Evolutionary conservation across 192 early-diverging fungal species (phyloP).

Genomic region (Coemansia sp.): DNA sequence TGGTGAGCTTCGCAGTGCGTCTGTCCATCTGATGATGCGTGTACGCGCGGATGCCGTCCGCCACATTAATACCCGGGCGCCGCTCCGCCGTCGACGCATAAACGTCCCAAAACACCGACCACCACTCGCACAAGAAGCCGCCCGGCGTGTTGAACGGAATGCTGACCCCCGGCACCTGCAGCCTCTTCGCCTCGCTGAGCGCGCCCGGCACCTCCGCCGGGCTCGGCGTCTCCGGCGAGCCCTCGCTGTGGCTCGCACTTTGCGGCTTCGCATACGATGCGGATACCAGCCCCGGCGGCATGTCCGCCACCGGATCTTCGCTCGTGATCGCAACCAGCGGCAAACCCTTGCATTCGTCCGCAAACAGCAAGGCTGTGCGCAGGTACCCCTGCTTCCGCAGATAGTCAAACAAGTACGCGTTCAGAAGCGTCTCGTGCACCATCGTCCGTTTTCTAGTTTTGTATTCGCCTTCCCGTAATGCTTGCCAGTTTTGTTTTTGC

Average conservation of each 20-base stretch:
- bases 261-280: not conserved
- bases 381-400: constrained; percentile 34
- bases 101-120: constrained; percentile 37
- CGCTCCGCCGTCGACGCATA: constrained; percentile 29
- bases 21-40: constrained; percentile 22
- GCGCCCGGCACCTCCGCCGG: not conserved
- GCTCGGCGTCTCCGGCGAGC: not conserved
- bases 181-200: not conserved
- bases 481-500: not conserved
- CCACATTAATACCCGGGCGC: not conserved
- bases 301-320: constrained; percentile 18
- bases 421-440: constrained; percentile 33
- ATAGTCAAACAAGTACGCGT: constrained; percentile 48
- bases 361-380: constrained; percentile 28
- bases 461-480: not conserved
- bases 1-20: constrained; percentile 6
- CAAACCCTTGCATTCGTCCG: constrained; percentile 38
- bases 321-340: constrained; percentile 13
- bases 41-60: constrained; percentile 25
- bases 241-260: not conserved
- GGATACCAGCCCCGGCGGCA: constrained; percentile 4
- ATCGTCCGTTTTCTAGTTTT: constrained; percentile 1
- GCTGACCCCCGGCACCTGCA: constrained; percentile 15
- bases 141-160: constrained; percentile 22
- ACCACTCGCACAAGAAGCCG: constrained; percentile 40